These are phyloP conservation scores for Thraustochytrium sp. DNA, from an alignment of 352 stramenopile species.

Conservation along the genomic window DNA sequence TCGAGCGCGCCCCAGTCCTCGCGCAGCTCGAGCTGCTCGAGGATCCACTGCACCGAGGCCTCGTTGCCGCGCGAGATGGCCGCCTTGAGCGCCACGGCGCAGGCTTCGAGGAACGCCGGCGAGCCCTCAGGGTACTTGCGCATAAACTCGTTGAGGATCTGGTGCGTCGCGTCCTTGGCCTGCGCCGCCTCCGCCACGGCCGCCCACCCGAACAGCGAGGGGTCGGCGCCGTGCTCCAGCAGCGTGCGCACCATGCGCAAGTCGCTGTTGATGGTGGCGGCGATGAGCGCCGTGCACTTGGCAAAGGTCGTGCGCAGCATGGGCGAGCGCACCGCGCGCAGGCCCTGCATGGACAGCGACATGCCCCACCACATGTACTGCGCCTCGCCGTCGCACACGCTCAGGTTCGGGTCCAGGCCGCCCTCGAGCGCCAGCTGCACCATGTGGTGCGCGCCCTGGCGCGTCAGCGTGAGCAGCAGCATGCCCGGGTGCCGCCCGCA, in stretches of 20 bases:
- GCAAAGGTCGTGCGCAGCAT: background rate
- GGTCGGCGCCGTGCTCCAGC: background rate
- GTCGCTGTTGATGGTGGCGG: background rate
- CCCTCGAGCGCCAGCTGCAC: background rate
- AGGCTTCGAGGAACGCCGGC: background rate
- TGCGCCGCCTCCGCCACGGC: background rate
- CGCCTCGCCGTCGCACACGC: slow-evolving; percentile 27
- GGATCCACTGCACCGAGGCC: background rate
- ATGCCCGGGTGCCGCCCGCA: slow-evolving; percentile 21
- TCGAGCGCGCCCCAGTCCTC: slow-evolving; percentile 10
- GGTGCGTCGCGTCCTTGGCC: slow-evolving; percentile 5
- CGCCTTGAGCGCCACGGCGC: background rate
- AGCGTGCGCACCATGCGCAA: background rate
- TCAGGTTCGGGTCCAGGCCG: background rate
- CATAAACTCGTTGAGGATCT: background rate
- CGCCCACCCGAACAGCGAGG: background rate
- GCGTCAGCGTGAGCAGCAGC: background rate
- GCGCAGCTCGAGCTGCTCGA: slow-evolving; percentile 14
- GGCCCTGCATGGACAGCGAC: background rate
- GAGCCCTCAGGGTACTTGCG: background rate
- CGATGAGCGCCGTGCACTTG: background rate
- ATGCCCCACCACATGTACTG: slow-evolving; percentile 10
- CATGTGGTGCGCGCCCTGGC: background rate
- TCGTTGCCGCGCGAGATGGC: background rate
- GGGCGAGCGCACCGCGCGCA: background rate